phyloP scores from a whole-genome alignment of 768 basidiomycete species.

The Tulasnella sp. region DNA sequence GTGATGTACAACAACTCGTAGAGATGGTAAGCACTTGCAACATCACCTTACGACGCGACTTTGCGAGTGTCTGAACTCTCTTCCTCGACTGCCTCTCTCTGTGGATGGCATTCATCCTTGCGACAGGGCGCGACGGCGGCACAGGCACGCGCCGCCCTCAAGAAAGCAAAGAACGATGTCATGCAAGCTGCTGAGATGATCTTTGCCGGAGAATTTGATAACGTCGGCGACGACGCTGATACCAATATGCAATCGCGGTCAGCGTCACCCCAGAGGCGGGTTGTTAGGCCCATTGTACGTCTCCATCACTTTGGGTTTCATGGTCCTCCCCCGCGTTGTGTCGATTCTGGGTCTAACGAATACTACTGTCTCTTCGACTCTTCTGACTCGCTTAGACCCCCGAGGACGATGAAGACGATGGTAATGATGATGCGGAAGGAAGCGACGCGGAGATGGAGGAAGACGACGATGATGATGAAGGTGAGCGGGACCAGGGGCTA shows the following conservation, averaged over 20 bases:
- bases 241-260: conserved; percentile 4
- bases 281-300: conserved; percentile 8
- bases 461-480: conserved; percentile 39
- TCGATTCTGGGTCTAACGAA: not conserved
- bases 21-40: conserved; percentile 41
- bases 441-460: conserved; percentile 25
- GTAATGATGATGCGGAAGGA: conserved; percentile 34
- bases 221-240: conserved; percentile 42
- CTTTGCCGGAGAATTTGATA: conserved; percentile 76
- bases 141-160: conserved; percentile 78
- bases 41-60: not conserved
- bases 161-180: conserved; percentile 68
- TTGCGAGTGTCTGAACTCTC: conserved; percentile 3
- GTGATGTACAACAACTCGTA: conserved; percentile 52
- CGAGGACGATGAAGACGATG: conserved; percentile 38
- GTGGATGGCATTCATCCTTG: not conserved
- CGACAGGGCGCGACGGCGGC: conserved; percentile 68
- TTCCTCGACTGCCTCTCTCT: not conserved
- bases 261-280: not conserved
- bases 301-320: not conserved
- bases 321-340: not conserved
- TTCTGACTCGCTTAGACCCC: conserved; percentile 36
- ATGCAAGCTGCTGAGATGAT: conserved; percentile 85
- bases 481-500: not conserved
- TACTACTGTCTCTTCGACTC: not conserved